These are phyloP conservation scores for Ophiostoma triangulosporum DNA, from an alignment of 2,329 filamentous ascomycete genomes.

Conservation along the genomic window DNA sequence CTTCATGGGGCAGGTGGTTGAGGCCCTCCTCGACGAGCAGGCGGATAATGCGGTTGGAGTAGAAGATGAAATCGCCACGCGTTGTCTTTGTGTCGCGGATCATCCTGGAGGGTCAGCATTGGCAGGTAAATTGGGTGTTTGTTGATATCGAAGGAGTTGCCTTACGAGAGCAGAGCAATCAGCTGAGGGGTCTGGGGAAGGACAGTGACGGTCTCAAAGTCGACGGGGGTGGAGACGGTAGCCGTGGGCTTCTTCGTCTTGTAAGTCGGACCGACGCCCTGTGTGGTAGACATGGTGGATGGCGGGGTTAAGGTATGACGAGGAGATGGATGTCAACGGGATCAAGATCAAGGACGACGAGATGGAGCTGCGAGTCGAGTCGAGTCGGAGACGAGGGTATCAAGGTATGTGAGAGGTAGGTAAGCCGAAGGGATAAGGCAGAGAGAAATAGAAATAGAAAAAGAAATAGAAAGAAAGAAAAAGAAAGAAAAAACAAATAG, in stretches of 20 bases:
- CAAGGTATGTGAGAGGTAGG: neutral
- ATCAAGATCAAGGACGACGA: neutral
- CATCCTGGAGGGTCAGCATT: slow-evolving; percentile 47
- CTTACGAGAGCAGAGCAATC: slow-evolving; percentile 93
- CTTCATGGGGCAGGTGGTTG: slow-evolving; percentile 86
- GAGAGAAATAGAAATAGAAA: neutral
- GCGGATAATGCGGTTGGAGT: slow-evolving; percentile 95
- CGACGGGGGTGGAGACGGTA: slow-evolving; percentile 73
- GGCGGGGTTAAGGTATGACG: slow-evolving; percentile 24
- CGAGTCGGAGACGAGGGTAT: neutral
- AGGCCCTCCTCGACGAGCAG: slow-evolving; percentile 92
- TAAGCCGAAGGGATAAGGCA: neutral
- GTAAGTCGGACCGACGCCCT: slow-evolving; percentile 71
- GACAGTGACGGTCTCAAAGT: slow-evolving; percentile 78
- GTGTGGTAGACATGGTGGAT: slow-evolving; percentile 29
- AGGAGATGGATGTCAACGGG: too few relatives aligned
- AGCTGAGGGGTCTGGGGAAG: slow-evolving; percentile 89
- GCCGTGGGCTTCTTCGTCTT: slow-evolving; percentile 64
- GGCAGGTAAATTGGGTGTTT: too few relatives aligned
- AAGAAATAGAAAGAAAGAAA: neutral
- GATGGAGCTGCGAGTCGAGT: neutral
- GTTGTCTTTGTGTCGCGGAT: slow-evolving; percentile 84
- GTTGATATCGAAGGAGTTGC: too few relatives aligned
- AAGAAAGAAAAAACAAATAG: neutral
- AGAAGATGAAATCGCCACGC: slow-evolving; percentile 96